Conservation (phyloP, 2,329 filamentous ascomycete genomes). For the Bipolaris bicolor region DNA sequence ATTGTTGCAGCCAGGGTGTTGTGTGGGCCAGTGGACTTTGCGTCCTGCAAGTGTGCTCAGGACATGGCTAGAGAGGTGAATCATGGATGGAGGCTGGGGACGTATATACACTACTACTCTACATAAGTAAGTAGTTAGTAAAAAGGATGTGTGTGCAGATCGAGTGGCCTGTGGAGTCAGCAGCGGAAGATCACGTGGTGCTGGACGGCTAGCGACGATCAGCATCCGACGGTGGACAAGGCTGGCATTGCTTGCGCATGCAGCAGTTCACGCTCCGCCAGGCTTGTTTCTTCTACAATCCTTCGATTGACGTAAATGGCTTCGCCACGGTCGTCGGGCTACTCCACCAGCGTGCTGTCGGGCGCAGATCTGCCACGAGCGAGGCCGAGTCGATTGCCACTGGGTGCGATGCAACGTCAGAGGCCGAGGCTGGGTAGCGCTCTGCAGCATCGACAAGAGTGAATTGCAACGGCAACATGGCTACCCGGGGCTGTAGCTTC, state of each 20-base stretch:
- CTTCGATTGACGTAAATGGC: conserved; percentile 36
- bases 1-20: conserved; percentile 2
- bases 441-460: not conserved
- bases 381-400: conserved; percentile 22
- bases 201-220: conserved; percentile 9
- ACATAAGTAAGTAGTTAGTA: too few species aligned
- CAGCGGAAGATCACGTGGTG: conserved; percentile 2
- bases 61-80: conserved; percentile 1
- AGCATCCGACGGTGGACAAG: not conserved
- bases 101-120: too few species aligned
- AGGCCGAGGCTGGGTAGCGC: not conserved
- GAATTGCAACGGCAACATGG: conserved; percentile 9
- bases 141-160: not conserved
- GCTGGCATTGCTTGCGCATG: not conserved
- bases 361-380: conserved; percentile 28
- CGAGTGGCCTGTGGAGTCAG: conserved; percentile 3
- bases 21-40: conserved; percentile 1
- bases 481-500: conserved; percentile 4
- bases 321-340: conserved; percentile 2
- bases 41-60: not conserved
- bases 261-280: conserved; percentile 8
- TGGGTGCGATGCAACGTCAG: conserved; percentile 21
- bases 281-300: conserved; percentile 15
- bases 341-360: conserved; percentile 8
- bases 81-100: not conserved